Conservation (phyloP, 495 filamentous ascomycete species). For the Haplographium delicatum region DNA sequence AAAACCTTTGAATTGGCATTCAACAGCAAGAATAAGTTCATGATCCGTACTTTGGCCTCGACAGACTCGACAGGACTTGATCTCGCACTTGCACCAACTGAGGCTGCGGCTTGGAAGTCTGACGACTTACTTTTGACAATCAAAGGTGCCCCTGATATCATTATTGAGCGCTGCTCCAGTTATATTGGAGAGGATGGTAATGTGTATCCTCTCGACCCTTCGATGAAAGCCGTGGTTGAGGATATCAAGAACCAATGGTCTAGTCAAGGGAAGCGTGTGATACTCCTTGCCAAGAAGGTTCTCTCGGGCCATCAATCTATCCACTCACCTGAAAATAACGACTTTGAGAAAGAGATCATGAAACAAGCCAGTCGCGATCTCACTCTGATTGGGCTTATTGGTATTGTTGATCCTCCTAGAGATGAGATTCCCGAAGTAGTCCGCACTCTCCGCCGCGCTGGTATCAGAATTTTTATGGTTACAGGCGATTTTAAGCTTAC, state of each 20-base stretch:
- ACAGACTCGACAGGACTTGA: slow-evolving; percentile 31
- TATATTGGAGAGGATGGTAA: slow-evolving; percentile 42
- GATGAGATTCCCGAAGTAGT: slow-evolving; percentile 58
- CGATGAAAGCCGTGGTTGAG: slow-evolving; percentile 35
- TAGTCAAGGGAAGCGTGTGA: slow-evolving; percentile 53
- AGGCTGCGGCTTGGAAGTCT: slow-evolving; percentile 32
- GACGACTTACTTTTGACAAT: slow-evolving; percentile 45
- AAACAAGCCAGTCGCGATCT: slow-evolving; percentile 42
- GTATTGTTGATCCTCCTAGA: slow-evolving; percentile 60
- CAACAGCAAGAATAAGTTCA: slow-evolving; percentile 76
- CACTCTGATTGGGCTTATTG: slow-evolving; percentile 56
- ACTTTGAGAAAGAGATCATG: slow-evolving; percentile 48
- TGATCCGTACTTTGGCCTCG: slow-evolving; percentile 44
- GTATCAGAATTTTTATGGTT: slow-evolving; percentile 62
- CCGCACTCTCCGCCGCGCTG: slow-evolving; percentile 48
- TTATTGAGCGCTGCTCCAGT: slow-evolving; percentile 47
- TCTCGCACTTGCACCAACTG: slow-evolving; percentile 29
- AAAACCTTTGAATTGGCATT: slow-evolving; percentile 62
- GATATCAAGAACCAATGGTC: slow-evolving; percentile 55
- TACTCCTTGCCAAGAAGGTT: slow-evolving; percentile 55
- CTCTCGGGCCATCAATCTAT: slow-evolving; percentile 21
- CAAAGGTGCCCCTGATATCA: slow-evolving; percentile 59
- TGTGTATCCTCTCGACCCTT: slow-evolving; percentile 32
- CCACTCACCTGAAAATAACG: slow-evolving; percentile 27
- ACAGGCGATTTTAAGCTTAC: slow-evolving; percentile 72